Evolutionary conservation across 768 basidiomycete species (phyloP).

Genomic region (Sarcomyxa edulis): DNA sequence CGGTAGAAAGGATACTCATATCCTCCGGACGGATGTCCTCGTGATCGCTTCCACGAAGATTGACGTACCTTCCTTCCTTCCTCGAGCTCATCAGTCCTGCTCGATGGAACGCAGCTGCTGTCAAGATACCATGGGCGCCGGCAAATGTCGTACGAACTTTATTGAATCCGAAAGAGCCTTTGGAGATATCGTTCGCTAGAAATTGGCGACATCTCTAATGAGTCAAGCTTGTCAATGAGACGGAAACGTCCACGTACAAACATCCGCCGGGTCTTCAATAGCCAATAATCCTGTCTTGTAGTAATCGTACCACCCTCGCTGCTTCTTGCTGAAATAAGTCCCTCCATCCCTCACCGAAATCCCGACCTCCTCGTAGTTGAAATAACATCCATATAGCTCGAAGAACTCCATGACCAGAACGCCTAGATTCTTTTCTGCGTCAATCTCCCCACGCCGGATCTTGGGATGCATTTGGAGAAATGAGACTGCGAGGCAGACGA

Average conservation of each 20-base stretch:
- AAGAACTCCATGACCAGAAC: conserved; percentile 97
- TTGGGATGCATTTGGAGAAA: conserved; percentile 99
- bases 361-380: conserved; percentile 88
- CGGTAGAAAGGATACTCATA: conserved; percentile 72
- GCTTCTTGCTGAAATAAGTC: conserved; percentile 78
- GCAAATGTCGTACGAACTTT: conserved; percentile 81
- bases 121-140: conserved; percentile 75
- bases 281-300: conserved; percentile 56
- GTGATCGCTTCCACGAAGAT: conserved; percentile 36
- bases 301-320: conserved; percentile 76
- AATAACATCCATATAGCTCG: conserved; percentile 87
- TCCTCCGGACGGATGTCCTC: conserved; percentile 46
- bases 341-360: conserved; percentile 88
- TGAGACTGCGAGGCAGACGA: conserved; percentile 88
- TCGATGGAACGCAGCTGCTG: conserved; percentile 63
- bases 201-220: conserved; percentile 1
- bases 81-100: conserved; percentile 59
- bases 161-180: conserved; percentile 78
- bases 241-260: conserved; percentile 47
- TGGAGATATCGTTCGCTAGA: conserved; percentile 89
- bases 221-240: conserved; percentile 5
- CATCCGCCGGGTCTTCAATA: conserved; percentile 92
- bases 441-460: conserved; percentile 81
- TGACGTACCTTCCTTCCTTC: conserved; percentile 41
- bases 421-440: conserved; percentile 83